Base-by-base conservation (phyloP, 352 stramenopile genomes). In the Albugo candida region DNA sequence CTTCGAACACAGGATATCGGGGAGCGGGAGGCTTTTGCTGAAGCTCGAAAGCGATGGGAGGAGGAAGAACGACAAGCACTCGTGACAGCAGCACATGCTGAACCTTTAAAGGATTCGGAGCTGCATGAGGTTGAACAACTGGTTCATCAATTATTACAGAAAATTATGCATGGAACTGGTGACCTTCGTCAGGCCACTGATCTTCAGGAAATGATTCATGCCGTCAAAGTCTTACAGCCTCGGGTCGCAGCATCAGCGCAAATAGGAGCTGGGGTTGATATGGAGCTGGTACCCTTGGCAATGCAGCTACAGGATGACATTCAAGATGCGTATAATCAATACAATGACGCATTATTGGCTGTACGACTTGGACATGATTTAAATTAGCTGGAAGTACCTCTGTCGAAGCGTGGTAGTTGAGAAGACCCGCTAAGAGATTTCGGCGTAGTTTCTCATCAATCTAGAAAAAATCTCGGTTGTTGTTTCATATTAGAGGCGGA, bases 241-340 rank as follows among this genome's bases (percentile, higher is more conserved):
- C 74, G 79, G 36, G 79, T 92, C 39, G 68, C 70, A 1, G 76
- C 76, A 35, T 89, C 79, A 39, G 71, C 73, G 11, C 76, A 92
- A 60, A 92, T 92, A 36, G 79, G 79, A 49, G 74, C 64, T 18
- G 82, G 86, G 36, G 79, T 89, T 37, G 88, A 92, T 62, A 70
- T 92, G 36, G 79, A 92, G 60, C 63, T 92, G n/a, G 79, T 92
- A 42, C 79, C 76, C 36, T 58, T 92, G 47, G 79, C 76, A 31
- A 88, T 92, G 79, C 79, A 92, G 58, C 63, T 92, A 43, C 79
- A 92, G 53, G 79, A 92, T 56, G 76, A 92, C 58, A 92, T 92
- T 55, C 76, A 88, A 54, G 76, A 92, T 37, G 79, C 79, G 38
- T 88, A 89, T 61, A 89, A 82, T 62, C 79, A 92, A 70, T 92